A percentile compares a stretch with the other conserved stretches of the same genome.
phyloP scores from a whole-genome alignment of 202 grass and related monocot genomes.

The Schoenoplectus tabernaemontani region DNA sequence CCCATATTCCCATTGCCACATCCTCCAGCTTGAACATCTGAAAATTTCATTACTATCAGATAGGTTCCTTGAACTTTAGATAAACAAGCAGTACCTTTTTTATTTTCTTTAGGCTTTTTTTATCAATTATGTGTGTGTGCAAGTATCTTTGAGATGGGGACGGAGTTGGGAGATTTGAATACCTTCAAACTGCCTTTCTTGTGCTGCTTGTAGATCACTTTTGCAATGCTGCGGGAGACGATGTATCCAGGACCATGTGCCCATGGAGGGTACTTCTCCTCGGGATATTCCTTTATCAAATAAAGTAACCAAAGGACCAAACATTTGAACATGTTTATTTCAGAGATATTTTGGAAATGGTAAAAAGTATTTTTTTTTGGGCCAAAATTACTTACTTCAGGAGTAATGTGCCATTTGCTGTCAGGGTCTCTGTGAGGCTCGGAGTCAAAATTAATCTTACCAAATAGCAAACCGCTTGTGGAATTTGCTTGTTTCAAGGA shows the following conservation, averaged over 20 bases:
- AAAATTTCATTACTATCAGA: too few relatives aligned
- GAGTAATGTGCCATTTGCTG: conserved; percentile 91
- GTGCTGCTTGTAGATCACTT: conserved; percentile 61
- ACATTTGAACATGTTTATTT: too few relatives aligned
- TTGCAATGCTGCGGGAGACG: conserved; percentile 76
- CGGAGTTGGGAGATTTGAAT: conserved; percentile 10
- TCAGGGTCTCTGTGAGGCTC: conserved; percentile 68
- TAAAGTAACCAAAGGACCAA: too few relatives aligned
- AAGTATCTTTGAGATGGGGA: background rate
- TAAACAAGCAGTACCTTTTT: background rate
- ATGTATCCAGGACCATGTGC: conserved; percentile 96
- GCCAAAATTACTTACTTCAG: too few relatives aligned
- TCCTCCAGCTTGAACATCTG: conserved; percentile 99
- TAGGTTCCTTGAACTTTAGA: too few relatives aligned
- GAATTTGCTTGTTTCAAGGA: conserved; percentile 54
- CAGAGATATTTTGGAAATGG: too few relatives aligned
- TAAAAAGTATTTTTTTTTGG: too few relatives aligned
- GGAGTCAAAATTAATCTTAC: conserved; percentile 66
- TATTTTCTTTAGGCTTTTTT: background rate
- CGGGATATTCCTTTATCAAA: conserved; percentile 98
- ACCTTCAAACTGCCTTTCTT: conserved; percentile 75
- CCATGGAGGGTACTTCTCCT: conserved; percentile 89
- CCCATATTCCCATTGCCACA: conserved; percentile 98
- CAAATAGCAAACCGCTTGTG: conserved; percentile 70
- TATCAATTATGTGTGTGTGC: background rate